Evolutionary conservation across 2,329 filamentous ascomycete genomes (phyloP).

Genomic region (Aschersonia sp.): DNA sequence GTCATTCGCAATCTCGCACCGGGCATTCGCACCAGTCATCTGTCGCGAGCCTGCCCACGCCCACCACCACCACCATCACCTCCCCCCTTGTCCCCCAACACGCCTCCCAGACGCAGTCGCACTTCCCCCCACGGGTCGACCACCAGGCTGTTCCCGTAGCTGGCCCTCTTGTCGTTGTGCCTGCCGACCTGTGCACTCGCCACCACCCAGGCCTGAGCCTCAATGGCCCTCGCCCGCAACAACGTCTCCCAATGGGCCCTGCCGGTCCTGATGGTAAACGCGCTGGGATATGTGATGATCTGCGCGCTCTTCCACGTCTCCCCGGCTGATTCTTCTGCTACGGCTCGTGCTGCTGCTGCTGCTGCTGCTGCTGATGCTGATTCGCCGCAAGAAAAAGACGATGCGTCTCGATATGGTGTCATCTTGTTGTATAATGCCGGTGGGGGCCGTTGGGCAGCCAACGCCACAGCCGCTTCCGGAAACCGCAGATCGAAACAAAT

Average conservation of each 20-base stretch:
- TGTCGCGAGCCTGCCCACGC: constrained; percentile 45
- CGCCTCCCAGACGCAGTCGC: constrained; percentile 46
- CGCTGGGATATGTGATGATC: constrained; percentile 73
- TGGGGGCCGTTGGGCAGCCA: constrained; percentile 24
- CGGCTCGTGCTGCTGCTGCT: no score
- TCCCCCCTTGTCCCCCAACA: constrained; percentile 5
- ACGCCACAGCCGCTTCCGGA: constrained; percentile 55
- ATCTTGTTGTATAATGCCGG: no score
- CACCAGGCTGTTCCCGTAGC: constrained; percentile 77
- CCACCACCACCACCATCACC: constrained; percentile 10
- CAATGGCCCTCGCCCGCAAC: constrained; percentile 67
- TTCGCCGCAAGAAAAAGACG: no score
- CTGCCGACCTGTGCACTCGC: constrained; percentile 67
- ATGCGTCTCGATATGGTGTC: no score
- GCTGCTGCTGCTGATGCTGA: no score
- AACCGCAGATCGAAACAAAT: constrained; percentile 92
- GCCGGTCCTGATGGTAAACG: constrained; percentile 80
- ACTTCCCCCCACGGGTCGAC: constrained; percentile 79
- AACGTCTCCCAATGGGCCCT: constrained; percentile 74
- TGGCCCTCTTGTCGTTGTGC: constrained; percentile 60
- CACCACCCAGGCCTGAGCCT: constrained; percentile 76
- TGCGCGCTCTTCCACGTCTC: constrained; percentile 35
- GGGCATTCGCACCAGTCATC: constrained; percentile 59
- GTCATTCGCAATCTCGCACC: constrained; percentile 48
- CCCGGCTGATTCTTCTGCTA: no score